Evolutionary conservation across 2,329 filamentous ascomycete genomes (phyloP), one percentile per base, ranked within the genome.

Genomic region (Penicillium thymicola): DNA sequence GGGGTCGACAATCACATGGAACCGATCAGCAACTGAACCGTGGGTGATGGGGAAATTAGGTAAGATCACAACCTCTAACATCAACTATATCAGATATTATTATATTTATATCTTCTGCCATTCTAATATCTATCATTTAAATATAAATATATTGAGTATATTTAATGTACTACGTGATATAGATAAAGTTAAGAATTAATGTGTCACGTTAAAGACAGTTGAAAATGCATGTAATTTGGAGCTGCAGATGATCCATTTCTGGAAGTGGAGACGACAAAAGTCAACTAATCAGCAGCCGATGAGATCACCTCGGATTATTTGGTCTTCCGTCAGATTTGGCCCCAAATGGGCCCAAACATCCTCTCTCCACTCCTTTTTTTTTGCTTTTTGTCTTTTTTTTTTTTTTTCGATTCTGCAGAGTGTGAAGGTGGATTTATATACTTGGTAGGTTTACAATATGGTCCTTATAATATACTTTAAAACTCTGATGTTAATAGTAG

Each of bases 221-320:
- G 9, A 38, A 38, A 38, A 21, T 41, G 40, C 14, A 18, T 45
- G 28, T 18, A 46, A 34, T 42, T 42, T 23, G 23, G 13, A 11
- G 30, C 30, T 32, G 43, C 44, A 46, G 44, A 16, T 28, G 41
- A 46, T 34, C 44, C 44, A 27, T 43, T 43, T 43, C 25, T 18
- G 16, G 9, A 8, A 46, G 49, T 51, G 49, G 49, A 51, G 40
- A 44, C 36, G 36, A n/a, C 6, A 3, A 38, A 21, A 37, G 34
- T 36, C 18, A 14, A 21, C 45, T 37, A 47, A 47, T 36, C 44
- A 44, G 27, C 36, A 25, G 44, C 58, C 44, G 36, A 59, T 60
- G 59, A 60, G 57, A 60, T 60, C 59, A 60, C 58, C 18, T 42
- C 32, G 42, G 58, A 46, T 28, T 27, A 46, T 46, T 21, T 44